Evolutionary conservation across 2,329 filamentous ascomycete genomes (phyloP).

Genomic region (Fusarium napiforme): DNA sequence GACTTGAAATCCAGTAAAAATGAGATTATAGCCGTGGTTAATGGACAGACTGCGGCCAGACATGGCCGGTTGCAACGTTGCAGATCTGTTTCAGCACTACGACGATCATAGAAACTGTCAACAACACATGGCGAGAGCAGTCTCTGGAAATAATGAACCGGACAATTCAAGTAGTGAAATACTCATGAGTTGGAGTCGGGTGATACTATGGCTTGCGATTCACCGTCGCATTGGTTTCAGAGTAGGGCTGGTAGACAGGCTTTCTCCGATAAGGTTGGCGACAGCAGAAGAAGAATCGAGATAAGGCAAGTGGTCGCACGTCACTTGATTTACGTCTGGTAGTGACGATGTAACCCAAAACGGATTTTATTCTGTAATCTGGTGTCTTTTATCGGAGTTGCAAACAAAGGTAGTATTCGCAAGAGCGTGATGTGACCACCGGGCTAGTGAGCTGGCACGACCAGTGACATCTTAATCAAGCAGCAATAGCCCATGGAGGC

Average conservation of each 20-base stretch:
- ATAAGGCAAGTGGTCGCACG: neutral
- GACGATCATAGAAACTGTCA: neutral
- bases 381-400: neutral
- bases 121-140: neutral
- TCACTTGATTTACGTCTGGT: slow-evolving; percentile 5
- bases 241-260: neutral
- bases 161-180: too few species aligned
- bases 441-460: neutral
- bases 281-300: neutral
- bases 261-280: neutral
- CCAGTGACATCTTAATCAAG: neutral
- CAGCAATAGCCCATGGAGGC: too few species aligned
- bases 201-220: slow-evolving; percentile 5
- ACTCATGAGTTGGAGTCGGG: neutral
- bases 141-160: neutral
- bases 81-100: slow-evolving; percentile 1
- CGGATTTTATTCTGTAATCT: neutral
- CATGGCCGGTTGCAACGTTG: slow-evolving; percentile 10
- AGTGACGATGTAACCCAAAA: neutral
- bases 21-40: neutral
- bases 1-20: neutral
- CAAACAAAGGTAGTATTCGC: slow-evolving; percentile 7
- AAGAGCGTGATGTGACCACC: slow-evolving; percentile 16
- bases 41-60: neutral
- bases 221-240: neutral